phyloP scores from a whole-genome alignment of 306 rosid species.

The Prunus padus region DNA sequence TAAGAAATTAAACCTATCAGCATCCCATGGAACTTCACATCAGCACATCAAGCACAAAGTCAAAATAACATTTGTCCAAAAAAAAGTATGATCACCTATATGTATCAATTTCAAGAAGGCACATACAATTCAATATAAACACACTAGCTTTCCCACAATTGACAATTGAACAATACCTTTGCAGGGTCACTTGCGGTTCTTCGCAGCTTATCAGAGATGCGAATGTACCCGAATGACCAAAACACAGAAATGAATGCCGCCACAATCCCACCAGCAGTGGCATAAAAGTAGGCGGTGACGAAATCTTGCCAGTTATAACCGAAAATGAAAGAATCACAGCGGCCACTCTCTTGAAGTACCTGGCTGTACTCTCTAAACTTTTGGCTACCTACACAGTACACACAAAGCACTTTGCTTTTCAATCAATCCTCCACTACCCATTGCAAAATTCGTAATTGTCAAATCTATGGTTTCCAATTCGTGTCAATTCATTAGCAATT shows the following conservation, averaged over 20 bases:
- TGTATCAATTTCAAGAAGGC: slow-evolving; percentile 10
- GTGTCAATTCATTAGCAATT: background rate
- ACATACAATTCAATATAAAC: background rate
- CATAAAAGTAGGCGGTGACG: slow-evolving; percentile 86
- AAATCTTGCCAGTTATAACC: slow-evolving; percentile 70
- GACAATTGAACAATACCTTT: slow-evolving; percentile 51
- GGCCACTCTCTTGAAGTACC: slow-evolving; percentile 92
- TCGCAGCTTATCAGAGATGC: slow-evolving; percentile 81
- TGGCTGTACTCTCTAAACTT: slow-evolving; percentile 81
- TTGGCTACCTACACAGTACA: slow-evolving; percentile 64
- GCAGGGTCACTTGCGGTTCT: slow-evolving; percentile 76
- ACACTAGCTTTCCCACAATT: background rate
- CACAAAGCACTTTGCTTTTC: slow-evolving; percentile 13
- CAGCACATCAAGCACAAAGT: background rate
- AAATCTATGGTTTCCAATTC: background rate
- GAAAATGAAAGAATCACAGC: slow-evolving; percentile 95
- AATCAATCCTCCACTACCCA: slow-evolving; percentile 1
- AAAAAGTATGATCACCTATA: background rate
- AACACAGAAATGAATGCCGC: slow-evolving; percentile 91
- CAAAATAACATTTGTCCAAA: too few species aligned
- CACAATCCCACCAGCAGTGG: slow-evolving; percentile 88
- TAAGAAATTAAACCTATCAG: background rate
- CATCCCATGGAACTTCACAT: background rate
- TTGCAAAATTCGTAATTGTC: background rate
- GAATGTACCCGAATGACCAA: slow-evolving; percentile 95